Evolutionary conservation across 2,329 filamentous ascomycete species (phyloP).

Genomic region (Colletotrichum caudatum): DNA sequence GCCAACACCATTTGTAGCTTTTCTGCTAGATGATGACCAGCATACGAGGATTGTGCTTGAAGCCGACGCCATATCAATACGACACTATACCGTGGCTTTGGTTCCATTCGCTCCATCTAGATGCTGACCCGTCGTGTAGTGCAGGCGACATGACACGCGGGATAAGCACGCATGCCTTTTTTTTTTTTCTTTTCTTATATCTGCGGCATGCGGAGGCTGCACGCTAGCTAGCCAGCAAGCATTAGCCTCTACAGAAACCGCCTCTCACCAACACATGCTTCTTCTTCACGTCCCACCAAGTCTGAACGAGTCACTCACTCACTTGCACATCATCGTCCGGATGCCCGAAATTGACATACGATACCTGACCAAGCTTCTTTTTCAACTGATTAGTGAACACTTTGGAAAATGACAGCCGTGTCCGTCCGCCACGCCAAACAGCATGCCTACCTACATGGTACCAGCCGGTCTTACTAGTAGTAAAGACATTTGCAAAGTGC

Average conservation of each 20-base stretch:
- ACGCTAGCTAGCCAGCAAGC: not conserved
- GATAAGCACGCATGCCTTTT: not conserved
- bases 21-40: constrained; percentile 31
- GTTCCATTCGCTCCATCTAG: not conserved
- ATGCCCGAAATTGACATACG: not conserved
- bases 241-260: not conserved
- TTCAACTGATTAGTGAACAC: not conserved
- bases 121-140: not conserved
- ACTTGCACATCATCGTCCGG: not conserved
- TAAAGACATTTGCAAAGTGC: not conserved
- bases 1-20: constrained; percentile 19
- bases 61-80: not conserved
- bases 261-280: not conserved
- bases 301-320: not conserved
- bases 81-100: not conserved
- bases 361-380: not conserved
- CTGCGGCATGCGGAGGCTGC: not conserved
- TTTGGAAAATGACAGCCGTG: not conserved
- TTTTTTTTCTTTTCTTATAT: not conserved
- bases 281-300: not conserved
- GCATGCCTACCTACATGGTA: not conserved
- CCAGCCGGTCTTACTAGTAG: not conserved
- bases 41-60: not conserved
- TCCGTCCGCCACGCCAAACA: not conserved
- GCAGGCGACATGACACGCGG: not conserved